These are phyloP conservation scores for Hirschioporus abietinus DNA, from an alignment of 768 basidiomycete genomes.

Conservation along the genomic window DNA sequence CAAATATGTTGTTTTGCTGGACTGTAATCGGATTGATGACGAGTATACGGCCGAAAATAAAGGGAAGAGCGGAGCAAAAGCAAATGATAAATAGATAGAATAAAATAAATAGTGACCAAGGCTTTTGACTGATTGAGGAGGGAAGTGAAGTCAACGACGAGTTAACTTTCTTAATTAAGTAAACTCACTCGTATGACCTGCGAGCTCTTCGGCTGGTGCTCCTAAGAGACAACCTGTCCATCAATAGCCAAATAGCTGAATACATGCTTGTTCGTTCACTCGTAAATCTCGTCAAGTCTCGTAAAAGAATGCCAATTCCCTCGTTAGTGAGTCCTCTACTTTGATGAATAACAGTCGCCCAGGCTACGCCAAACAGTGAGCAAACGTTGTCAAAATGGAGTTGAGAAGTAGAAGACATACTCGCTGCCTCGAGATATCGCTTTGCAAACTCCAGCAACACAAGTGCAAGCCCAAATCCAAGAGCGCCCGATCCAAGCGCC, in stretches of 20 bases:
- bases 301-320: not conserved
- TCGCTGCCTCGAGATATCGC: not conserved
- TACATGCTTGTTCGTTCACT: not conserved
- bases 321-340: not conserved
- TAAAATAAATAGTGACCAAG: not conserved
- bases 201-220: not conserved
- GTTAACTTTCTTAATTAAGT: not conserved
- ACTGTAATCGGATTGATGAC: not conserved
- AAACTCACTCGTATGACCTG: not conserved
- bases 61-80: not conserved
- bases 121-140: not conserved
- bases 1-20: not conserved
- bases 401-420: not conserved
- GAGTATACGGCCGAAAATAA: not conserved
- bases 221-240: not conserved
- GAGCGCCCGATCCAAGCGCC: not conserved
- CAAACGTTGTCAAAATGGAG: not conserved
- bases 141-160: not conserved
- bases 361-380: not conserved
- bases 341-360: not conserved
- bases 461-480: not conserved
- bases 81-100: not conserved
- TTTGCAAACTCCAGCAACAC: not conserved
- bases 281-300: not conserved
- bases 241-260: not conserved